Evolutionary conservation across 768 basidiomycete genomes (phyloP).

Genomic region (Lactarius psammicola): DNA sequence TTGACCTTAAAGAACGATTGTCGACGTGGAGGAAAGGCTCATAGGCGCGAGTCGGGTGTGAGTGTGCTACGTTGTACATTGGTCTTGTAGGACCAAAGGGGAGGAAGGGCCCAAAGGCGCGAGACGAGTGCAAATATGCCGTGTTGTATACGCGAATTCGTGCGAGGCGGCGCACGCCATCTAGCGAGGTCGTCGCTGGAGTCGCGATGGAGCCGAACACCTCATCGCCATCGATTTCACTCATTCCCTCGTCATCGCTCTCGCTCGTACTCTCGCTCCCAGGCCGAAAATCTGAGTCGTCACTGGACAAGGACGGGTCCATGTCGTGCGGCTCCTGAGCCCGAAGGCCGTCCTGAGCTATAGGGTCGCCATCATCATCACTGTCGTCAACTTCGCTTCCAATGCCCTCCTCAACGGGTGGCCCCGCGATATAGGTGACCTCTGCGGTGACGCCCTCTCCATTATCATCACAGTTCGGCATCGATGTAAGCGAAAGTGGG

Average conservation of each 20-base stretch:
- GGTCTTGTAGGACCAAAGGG: constrained; percentile 16
- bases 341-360: neutral
- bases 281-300: constrained; percentile 12
- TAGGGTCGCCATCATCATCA: neutral
- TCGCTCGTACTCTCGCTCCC: neutral
- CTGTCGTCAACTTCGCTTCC: neutral
- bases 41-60: too few relatives aligned
- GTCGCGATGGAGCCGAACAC: neutral
- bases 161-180: constrained; percentile 36
- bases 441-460: neutral
- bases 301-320: neutral
- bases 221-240: constrained; percentile 15
- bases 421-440: neutral
- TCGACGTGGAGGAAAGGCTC: neutral
- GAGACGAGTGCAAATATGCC: constrained; percentile 36
- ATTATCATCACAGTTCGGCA: neutral
- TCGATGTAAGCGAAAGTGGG: neutral
- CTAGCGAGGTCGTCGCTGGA: neutral
- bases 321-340: neutral
- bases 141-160: constrained; percentile 41
- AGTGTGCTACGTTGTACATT: too few relatives aligned
- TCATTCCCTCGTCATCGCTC: constrained; percentile 7
- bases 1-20: neutral
- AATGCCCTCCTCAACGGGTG: neutral
- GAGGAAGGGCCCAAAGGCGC: constrained; percentile 41